Percentiles rank a stretch among this genome's conserved stretches.
phyloP scores from a whole-genome alignment of 164 flowering plant species.

The Annona cherimola region DNA sequence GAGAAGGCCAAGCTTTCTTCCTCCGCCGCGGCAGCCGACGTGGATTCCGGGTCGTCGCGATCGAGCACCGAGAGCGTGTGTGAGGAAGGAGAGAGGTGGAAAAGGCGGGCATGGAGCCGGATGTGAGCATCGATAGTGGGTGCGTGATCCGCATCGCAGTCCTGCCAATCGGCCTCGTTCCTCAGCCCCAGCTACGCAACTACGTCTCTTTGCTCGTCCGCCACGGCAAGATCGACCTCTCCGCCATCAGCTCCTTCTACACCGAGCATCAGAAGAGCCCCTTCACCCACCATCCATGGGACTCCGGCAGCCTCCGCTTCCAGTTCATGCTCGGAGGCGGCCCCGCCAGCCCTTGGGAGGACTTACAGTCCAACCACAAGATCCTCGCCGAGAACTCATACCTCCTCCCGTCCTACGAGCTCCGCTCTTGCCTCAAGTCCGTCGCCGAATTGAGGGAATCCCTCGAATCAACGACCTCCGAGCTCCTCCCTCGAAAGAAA shows the following conservation, averaged over 20 bases:
- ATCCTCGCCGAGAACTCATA: constrained; percentile 78
- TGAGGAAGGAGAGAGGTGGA: no score
- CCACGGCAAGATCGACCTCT: constrained; percentile 60
- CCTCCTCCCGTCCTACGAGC: constrained; percentile 74
- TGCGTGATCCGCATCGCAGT: constrained; percentile 85
- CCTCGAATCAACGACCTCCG: constrained; percentile 34
- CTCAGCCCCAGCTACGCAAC: constrained; percentile 59
- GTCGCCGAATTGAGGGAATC: constrained; percentile 53
- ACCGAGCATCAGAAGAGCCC: constrained; percentile 98
- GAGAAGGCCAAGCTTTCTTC: constrained; percentile 57
- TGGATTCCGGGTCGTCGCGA: constrained; percentile 20
- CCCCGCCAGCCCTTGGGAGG: constrained; percentile 91
- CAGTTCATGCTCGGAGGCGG: constrained; percentile 81
- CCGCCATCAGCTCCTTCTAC: constrained; percentile 91
- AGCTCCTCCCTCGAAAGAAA: constrained; percentile 67
- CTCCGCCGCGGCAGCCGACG: constrained; percentile 40
- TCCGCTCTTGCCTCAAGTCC: constrained; percentile 65
- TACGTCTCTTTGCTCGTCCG: constrained; percentile 67
- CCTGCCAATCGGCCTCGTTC: constrained; percentile 76
- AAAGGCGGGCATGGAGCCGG: constrained; percentile 99
- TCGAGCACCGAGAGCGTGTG: constrained; percentile 25
- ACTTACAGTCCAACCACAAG: constrained; percentile 88
- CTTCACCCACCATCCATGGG: constrained; percentile 95
- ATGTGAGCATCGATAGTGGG: constrained; percentile 89
- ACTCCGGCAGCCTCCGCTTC: constrained; percentile 72